Evolutionary conservation across 768 basidiomycete genomes (phyloP).

Genomic region (Boletus rubescentipes): DNA sequence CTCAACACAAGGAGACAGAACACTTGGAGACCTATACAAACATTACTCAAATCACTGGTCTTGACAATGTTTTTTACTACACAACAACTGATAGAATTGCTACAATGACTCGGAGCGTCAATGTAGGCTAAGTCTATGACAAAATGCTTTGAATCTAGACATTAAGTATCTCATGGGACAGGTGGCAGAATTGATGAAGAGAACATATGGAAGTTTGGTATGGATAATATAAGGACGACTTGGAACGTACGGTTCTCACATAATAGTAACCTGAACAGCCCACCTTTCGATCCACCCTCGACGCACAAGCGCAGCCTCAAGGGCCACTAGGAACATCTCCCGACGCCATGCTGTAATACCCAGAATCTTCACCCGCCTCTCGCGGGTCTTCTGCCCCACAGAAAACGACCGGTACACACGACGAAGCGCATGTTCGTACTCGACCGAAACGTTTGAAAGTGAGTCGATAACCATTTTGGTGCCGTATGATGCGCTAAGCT

Average conservation of each 20-base stretch:
- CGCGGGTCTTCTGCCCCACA: constrained; percentile 12
- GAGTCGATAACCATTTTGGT: constrained; percentile 32
- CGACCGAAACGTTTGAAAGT: constrained; percentile 41
- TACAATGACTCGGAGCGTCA: no score
- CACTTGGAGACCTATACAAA: no score
- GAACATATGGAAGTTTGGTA: background rate
- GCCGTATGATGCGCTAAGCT: constrained; percentile 29
- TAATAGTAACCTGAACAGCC: constrained; percentile 31
- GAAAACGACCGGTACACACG: constrained; percentile 7
- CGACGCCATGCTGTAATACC: constrained; percentile 45
- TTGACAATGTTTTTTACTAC: background rate
- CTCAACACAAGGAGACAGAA: background rate
- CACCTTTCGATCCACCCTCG: constrained; percentile 48
- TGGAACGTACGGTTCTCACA: constrained; percentile 5
- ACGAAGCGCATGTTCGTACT: constrained; percentile 24
- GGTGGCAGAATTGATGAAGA: background rate
- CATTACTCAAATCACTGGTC: background rate
- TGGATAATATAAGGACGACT: background rate
- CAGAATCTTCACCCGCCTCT: constrained; percentile 14
- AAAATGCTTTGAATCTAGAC: background rate
- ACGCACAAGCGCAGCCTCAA: constrained; percentile 52
- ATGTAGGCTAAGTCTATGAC: background rate
- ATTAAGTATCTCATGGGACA: no score
- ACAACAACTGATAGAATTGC: background rate
- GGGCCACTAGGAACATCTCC: constrained; percentile 44